Evolutionary conservation across 495 filamentous ascomycete species (phyloP).

Genomic region (Neurospora pannonica): DNA sequence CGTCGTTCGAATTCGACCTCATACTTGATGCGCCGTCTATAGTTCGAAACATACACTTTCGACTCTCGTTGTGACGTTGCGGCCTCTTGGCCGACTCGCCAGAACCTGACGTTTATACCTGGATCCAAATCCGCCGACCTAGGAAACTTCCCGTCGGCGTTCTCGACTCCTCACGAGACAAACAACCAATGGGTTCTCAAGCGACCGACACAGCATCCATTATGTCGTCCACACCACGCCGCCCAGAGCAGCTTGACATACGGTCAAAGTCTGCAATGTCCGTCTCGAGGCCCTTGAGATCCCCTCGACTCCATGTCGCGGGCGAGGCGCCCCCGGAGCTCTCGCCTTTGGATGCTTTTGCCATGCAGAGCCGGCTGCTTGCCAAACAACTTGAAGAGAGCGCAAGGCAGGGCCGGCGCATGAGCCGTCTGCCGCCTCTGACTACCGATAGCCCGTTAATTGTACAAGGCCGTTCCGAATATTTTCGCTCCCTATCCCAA

Average conservation of each 20-base stretch:
- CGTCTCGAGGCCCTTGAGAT: constrained; percentile 46
- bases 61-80: constrained; percentile 1
- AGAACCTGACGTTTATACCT: background rate
- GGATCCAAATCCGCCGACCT: background rate
- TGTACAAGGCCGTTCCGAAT: constrained; percentile 61
- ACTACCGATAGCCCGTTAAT: constrained; percentile 62
- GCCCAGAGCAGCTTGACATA: constrained; percentile 52
- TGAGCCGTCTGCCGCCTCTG: constrained; percentile 76
- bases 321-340: constrained; percentile 87
- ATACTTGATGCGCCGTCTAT: constrained; percentile 25
- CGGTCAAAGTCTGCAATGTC: constrained; percentile 56
- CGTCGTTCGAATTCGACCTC: constrained; percentile 21
- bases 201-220: constrained; percentile 1
- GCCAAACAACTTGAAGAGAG: constrained; percentile 80
- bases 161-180: background rate
- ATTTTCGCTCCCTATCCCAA: constrained; percentile 54
- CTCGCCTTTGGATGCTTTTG: constrained; percentile 91
- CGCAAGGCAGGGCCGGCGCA: constrained; percentile 55
- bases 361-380: constrained; percentile 75
- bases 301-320: constrained; percentile 66
- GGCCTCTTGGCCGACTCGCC: constrained; percentile 1
- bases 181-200: constrained; percentile 3
- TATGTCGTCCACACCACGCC: constrained; percentile 37
- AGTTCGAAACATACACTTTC: constrained; percentile 1
- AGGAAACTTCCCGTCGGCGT: background rate